phyloP scores from a whole-genome alignment of 2,329 filamentous ascomycete genomes.

The Plenodomus lindquistii region DNA sequence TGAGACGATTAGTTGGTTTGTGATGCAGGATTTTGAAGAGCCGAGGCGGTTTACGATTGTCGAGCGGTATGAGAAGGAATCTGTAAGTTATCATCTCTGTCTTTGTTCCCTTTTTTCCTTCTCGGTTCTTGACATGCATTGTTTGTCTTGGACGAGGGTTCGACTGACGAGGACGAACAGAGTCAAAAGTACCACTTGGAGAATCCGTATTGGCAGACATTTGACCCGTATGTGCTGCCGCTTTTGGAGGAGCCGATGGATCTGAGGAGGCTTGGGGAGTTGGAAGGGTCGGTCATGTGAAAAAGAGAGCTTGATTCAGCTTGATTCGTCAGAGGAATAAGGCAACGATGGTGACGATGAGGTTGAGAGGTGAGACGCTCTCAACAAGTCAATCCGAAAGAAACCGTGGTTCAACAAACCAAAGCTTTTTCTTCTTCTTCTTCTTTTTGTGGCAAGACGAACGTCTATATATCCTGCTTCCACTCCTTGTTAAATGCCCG shows the following conservation, averaged over 20 bases:
- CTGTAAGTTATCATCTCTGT: slow-evolving; percentile 48
- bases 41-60: slow-evolving; percentile 74
- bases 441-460: no score
- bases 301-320: no score
- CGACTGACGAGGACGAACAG: slow-evolving; percentile 25
- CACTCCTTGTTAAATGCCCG: slow-evolving; percentile 89
- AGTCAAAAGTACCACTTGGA: slow-evolving; percentile 51
- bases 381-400: no score
- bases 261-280: slow-evolving; percentile 67
- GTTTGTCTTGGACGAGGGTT: not conserved
- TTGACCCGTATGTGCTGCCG: slow-evolving; percentile 73
- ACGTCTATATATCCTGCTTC: slow-evolving; percentile 28
- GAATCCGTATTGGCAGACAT: slow-evolving; percentile 77
- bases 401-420: no score
- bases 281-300: slow-evolving; percentile 48
- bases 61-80: slow-evolving; percentile 71
- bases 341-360: no score
- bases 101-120: not conserved
- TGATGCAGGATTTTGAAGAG: slow-evolving; percentile 75
- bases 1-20: slow-evolving; percentile 69
- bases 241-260: slow-evolving; percentile 72
- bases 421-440: no score
- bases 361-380: no score
- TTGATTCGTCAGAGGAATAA: no score
- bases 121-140: slow-evolving; percentile 1